Evolutionary conservation across 352 stramenopile species (phyloP), one percentile per base, ranked within the genome.

Genomic region (Phytophthora litchii): DNA sequence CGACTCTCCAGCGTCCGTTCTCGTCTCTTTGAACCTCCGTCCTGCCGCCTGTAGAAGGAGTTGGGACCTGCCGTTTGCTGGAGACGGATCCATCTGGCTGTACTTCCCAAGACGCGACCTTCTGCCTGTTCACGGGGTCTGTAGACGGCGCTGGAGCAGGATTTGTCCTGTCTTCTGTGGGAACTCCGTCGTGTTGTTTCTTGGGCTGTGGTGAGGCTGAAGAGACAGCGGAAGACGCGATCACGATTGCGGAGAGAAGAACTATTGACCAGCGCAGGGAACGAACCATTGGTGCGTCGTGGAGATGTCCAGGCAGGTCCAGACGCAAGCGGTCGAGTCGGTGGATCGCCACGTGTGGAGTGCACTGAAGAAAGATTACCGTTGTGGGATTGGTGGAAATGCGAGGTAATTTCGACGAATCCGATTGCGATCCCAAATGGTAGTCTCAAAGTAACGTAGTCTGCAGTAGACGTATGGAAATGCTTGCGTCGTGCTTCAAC

Each of bases 51-150:
- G 21, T 21, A 54, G 49, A 48, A 0, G 36, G 17, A 34, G 20
- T 27, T 36, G 44, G 3, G 13, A 23, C 9, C 23, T 42, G 16
- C n/a, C 11, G 17, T 13, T 58, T 71, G 25, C n/a, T 63, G 21
- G 44, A 63, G 21, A 61, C 34, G 10, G 59, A 66, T 1, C 64
- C 64, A 16, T 69, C 59, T 5, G 64, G 31, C n/a, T 69, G 16
- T 1, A 73, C 48, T 42, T 73, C 64, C 42, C 49, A 69, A 9
- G 64, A 69, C 9, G 31, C 31, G 2, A 67, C 21, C 23, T 51
- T 42, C 19, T 64, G 45, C 2, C 19, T 12, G 4, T 32, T 34
- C 10, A 35, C 17, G 27, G 16, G 23, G 40, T 37, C 32, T 40
- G 51, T 43, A 14, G 57, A 44, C 8, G 49, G 16, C 19, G 52